Conservation (phyloP, 495 filamentous ascomycete species). For the Penicillium pancosmium region DNA sequence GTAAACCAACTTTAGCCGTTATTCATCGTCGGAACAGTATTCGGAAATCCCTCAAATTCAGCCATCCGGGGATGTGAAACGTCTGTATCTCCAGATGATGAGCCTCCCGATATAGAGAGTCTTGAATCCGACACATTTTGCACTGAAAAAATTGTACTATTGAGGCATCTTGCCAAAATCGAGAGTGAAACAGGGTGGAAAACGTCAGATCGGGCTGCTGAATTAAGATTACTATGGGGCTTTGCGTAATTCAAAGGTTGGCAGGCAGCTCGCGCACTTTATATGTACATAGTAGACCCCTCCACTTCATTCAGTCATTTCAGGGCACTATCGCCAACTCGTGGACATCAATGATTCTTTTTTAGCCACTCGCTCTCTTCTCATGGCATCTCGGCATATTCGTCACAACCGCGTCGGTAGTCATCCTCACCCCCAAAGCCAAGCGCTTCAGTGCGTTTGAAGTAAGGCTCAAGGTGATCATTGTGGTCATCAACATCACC, state of each 20-base stretch:
- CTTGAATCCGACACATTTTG: constrained; percentile 8
- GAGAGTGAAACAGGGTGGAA: constrained; percentile 25
- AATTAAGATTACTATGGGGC: constrained; percentile 19
- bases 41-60: not conserved
- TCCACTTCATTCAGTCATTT: no score
- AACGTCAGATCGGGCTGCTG: constrained; percentile 19
- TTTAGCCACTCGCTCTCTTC: no score
- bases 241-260: not conserved
- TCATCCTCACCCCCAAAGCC: no score
- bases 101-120: not conserved
- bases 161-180: constrained; percentile 21
- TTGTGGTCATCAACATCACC: no score
- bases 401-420: no score
- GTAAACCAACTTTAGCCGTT: constrained; percentile 19
- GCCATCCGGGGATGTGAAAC: not conserved
- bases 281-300: no score
- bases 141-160: constrained; percentile 19
- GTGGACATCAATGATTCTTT: no score
- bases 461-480: no score
- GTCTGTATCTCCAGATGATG: not conserved
- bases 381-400: no score
- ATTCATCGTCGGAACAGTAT: constrained; percentile 12
- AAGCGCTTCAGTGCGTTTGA: no score
- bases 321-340: no score
- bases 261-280: no score